phyloP scores from a whole-genome alignment of 2,329 filamentous ascomycete genomes.

The Xylariaceae sp. region DNA sequence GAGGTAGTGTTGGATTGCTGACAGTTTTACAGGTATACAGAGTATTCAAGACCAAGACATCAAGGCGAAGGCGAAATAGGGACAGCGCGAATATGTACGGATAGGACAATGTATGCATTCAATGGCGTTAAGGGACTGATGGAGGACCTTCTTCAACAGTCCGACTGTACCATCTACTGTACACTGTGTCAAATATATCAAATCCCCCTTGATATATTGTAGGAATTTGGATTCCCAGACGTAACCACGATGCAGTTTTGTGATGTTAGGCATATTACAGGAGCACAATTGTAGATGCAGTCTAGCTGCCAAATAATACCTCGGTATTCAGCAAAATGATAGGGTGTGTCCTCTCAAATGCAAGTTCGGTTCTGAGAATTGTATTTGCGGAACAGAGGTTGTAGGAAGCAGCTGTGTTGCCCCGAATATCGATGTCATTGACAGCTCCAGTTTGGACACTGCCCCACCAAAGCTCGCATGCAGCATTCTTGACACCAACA shows the following conservation, averaged over 20 bases:
- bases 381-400: no score
- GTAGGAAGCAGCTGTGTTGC: no score
- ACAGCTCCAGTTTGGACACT: conserved; percentile 11
- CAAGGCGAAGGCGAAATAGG: conserved; percentile 19
- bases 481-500: conserved; percentile 1
- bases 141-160: conserved; percentile 1
- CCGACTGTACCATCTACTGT: conserved; percentile 11
- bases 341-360: no score
- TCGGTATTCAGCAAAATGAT: no score
- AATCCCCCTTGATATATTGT: background rate
- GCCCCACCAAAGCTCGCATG: conserved; percentile 26
- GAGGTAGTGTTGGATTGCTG: background rate
- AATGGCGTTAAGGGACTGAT: conserved; percentile 12
- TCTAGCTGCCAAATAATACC: no score
- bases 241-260: no score
- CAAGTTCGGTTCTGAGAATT: no score
- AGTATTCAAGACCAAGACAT: conserved; percentile 17
- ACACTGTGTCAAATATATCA: conserved; percentile 5
- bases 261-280: no score
- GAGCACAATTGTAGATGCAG: no score
- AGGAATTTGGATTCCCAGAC: background rate
- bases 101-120: conserved; percentile 8
- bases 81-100: background rate
- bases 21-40: conserved; percentile 11
- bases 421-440: background rate